A percentile compares a stretch with the other conserved stretches of the same genome.
Conservation (phyloP, 257 asterid genomes). For the Petunia axillaris region DNA sequence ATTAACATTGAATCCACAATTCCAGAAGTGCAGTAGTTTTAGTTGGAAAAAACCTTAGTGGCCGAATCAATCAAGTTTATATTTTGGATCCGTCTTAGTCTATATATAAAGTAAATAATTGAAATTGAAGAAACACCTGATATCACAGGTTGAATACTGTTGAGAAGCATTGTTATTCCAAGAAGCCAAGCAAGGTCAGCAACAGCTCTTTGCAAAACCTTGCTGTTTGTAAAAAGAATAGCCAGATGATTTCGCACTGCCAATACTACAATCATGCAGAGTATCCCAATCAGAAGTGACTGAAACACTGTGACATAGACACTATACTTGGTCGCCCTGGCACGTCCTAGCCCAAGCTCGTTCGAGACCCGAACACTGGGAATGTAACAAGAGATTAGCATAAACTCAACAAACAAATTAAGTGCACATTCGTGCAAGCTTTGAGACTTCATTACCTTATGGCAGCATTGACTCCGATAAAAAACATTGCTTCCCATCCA, state of each 20-base stretch:
- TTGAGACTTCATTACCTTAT: slow-evolving; percentile 54
- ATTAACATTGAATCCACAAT: too few relatives aligned
- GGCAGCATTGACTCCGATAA: slow-evolving; percentile 83
- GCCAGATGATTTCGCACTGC: slow-evolving; percentile 53
- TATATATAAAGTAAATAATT: not conserved
- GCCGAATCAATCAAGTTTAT: too few relatives aligned
- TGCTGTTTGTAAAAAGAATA: slow-evolving; percentile 50
- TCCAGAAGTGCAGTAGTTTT: too few relatives aligned
- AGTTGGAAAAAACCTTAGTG: too few relatives aligned
- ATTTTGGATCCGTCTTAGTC: too few relatives aligned
- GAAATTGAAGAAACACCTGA: slow-evolving; percentile 44
- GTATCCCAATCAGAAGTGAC: slow-evolving; percentile 52
- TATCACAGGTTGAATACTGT: slow-evolving; percentile 63
- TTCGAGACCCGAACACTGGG: slow-evolving; percentile 71
- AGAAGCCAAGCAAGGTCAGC: slow-evolving; percentile 52
- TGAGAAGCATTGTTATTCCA: slow-evolving; percentile 56
- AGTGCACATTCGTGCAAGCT: slow-evolving; percentile 1
- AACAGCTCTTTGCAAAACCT: slow-evolving; percentile 45
- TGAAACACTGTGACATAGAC: slow-evolving; percentile 50
- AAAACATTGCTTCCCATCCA: slow-evolving; percentile 76
- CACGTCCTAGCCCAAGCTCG: slow-evolving; percentile 75
- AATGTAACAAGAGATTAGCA: not conserved
- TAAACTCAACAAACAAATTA: not conserved
- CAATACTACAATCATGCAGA: slow-evolving; percentile 44
- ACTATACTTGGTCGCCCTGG: slow-evolving; percentile 53